Evolutionary conservation across 345 rosid genomes (phyloP), one percentile per base, ranked within the genome.

Genomic region (Clarkia xantiana): DNA sequence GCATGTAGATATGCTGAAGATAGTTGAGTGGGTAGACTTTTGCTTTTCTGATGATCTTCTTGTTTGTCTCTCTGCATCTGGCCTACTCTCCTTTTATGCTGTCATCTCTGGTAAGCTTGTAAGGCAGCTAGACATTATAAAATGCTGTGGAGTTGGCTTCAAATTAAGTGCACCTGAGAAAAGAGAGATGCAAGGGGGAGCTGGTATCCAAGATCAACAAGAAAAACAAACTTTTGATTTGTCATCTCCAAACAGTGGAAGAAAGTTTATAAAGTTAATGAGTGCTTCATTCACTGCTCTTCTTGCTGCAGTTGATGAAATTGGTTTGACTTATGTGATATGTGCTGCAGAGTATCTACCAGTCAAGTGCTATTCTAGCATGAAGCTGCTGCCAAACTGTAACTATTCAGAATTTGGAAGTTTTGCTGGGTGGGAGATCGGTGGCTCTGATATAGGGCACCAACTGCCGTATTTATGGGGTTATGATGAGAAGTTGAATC

Each of bases 291-390:
- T 76, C 62, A 75, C 86, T 55, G 69, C 96, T 55, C 77, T 76
- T 51, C 44, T 91, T 59, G 86, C 93, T 40, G 93, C 79, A 36
- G 76, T 84, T 70, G 98, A 91, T 67, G 79, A 81, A 62, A 62
- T 55, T 63, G 89, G 89, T 57, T 59, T 81, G 56, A 62, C 71
- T 19, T 86, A 81, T 77, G 78, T 80, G 29, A 52, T 78, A 47
- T 61, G 57, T 69, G 66, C 67, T 54, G 78, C 73, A 52, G 73
- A 73, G 48, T 61, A 66, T 65, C 61, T 82, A 44, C 71, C 79
- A 40, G 70, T 69, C 20, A 66, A 65, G 44, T 64, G 54, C 51
- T 54, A 62, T 44, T 42, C 71, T 12, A 25, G 62, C 41, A 53
- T 60, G 36, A 73, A 76, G 55, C 68, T 68, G 60, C 69, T 55